phyloP scores from a whole-genome alignment of 1,284 basidiomycete species.

The Singerocomus inundabilis region DNA sequence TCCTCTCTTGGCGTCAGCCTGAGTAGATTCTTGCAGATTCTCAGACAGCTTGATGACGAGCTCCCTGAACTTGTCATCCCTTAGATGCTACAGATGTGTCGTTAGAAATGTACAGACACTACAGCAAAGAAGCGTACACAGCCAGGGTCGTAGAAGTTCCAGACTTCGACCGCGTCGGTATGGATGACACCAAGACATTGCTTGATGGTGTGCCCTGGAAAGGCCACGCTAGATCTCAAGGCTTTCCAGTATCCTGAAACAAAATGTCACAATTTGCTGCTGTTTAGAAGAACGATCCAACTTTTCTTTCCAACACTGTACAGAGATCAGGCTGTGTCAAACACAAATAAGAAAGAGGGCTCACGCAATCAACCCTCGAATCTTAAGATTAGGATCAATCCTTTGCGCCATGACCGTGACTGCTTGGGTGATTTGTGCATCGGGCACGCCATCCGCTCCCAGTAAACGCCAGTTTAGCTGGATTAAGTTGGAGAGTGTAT shows the following conservation, averaged over 20 bases:
- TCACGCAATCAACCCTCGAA: neutral
- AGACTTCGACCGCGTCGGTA: constrained; percentile 1
- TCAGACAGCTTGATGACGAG: neutral
- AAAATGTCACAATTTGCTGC: neutral
- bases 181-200: constrained; percentile 7
- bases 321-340: neutral
- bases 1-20: neutral
- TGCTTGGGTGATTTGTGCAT: neutral
- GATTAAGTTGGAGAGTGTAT: neutral
- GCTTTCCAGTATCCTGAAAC: constrained; percentile 9
- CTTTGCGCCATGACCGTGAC: neutral
- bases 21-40: neutral
- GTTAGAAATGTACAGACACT: neutral
- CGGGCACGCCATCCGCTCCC: neutral
- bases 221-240: neutral
- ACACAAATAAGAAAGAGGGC: neutral
- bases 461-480: neutral
- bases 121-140: neutral
- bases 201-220: neutral
- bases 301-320: constrained; percentile 6
- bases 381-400: neutral
- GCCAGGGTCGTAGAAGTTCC: constrained; percentile 6
- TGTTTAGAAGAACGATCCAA: neutral
- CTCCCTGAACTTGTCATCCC: constrained; percentile 1
- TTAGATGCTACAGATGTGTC: neutral